phyloP scores from a whole-genome alignment of 306 rosid species.

The Dalbergia cultrata region DNA sequence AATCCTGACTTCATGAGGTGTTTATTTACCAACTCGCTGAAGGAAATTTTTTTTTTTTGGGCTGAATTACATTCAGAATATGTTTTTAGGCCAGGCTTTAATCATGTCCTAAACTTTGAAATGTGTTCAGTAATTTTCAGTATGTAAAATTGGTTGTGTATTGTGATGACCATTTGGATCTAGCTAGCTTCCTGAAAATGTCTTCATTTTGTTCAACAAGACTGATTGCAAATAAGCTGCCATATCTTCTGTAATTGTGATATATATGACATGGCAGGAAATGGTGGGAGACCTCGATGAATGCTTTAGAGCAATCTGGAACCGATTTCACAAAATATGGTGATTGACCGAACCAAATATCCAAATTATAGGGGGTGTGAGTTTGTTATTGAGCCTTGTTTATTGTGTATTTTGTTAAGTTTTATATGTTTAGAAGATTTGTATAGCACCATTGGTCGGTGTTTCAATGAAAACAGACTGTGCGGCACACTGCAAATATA shows the following conservation, averaged over 20 bases:
- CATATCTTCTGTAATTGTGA: conserved; percentile 26
- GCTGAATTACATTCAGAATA: conserved; percentile 42
- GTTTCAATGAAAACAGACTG: conserved; percentile 42
- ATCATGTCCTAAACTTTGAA: conserved; percentile 48
- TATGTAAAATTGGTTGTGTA: conserved; percentile 47
- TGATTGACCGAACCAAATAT: conserved; percentile 39
- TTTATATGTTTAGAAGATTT: conserved; percentile 35
- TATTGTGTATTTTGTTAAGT: conserved; percentile 46
- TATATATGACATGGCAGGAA: conserved; percentile 48
- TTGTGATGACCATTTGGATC: conserved; percentile 50
- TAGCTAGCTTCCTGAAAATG: conserved; percentile 46
- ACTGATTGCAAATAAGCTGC: conserved; percentile 35
- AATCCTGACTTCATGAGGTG: conserved; percentile 52
- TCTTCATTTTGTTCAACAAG: conserved; percentile 24
- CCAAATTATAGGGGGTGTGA: conserved; percentile 38
- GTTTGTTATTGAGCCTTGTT: conserved; percentile 49
- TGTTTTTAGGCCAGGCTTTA: conserved; percentile 49
- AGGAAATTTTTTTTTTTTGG: conserved; percentile 43
- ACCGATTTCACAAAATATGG: conserved; percentile 47
- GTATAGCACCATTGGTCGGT: conserved; percentile 41
- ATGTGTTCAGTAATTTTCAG: conserved; percentile 44
- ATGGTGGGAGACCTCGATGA: conserved; percentile 27
- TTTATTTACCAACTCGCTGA: conserved; percentile 35
- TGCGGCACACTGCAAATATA: conserved; percentile 50
- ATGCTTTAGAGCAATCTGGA: conserved; percentile 36